phyloP scores from a whole-genome alignment of 179 eudicot species.

The Camellia oleifera region DNA sequence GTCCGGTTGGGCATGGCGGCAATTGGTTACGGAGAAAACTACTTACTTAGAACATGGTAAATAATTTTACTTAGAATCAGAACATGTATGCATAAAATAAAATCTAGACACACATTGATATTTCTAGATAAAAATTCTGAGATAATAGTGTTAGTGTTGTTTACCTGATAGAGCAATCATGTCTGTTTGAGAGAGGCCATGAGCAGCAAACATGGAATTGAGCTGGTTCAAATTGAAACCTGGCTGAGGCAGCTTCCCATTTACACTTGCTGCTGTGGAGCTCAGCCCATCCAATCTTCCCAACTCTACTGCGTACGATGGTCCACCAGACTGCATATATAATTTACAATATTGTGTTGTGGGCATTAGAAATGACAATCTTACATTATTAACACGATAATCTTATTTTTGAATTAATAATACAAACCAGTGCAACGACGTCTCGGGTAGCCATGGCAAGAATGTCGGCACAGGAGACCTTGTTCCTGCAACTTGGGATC shows the following conservation, averaged over 20 bases:
- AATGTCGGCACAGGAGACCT: slow-evolving; percentile 91
- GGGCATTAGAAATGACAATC: no score
- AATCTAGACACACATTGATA: no score
- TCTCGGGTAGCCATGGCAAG: slow-evolving; percentile 85
- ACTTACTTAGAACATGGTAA: no score
- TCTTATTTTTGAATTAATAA: no score
- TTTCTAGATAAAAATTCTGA: no score
- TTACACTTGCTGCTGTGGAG: slow-evolving; percentile 64
- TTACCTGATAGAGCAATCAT: slow-evolving; percentile 95
- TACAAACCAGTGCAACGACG: slow-evolving; percentile 60
- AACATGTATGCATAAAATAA: no score
- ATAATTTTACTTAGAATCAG: no score
- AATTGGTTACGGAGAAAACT: no score
- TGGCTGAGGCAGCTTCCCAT: slow-evolving; percentile 61
- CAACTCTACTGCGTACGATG: slow-evolving; percentile 67
- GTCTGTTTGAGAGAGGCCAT: slow-evolving; percentile 57
- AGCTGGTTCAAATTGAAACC: slow-evolving; percentile 53
- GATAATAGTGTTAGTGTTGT: no score
- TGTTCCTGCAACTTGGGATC: slow-evolving; percentile 56
- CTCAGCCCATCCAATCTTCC: slow-evolving; percentile 81
- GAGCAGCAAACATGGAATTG: slow-evolving; percentile 50
- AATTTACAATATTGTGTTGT: no score
- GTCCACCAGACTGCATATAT: slow-evolving; percentile 66
- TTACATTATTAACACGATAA: no score
- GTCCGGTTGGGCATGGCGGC: no score